These are phyloP conservation scores for Linum lewisii DNA, from an alignment of 345 rosid species.

Conservation along the genomic window DNA sequence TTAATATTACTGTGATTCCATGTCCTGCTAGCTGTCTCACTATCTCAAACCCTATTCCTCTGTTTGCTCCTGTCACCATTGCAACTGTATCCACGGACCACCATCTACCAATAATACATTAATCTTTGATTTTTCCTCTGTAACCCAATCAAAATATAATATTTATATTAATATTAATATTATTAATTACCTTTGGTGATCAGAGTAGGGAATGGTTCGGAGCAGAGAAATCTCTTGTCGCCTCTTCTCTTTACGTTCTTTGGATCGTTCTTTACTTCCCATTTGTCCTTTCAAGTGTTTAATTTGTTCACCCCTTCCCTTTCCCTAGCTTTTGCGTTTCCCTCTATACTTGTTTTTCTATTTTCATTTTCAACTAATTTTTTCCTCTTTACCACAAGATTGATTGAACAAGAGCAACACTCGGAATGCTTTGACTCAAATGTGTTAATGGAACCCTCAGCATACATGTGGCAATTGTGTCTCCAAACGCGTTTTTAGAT, in stretches of 20 bases:
- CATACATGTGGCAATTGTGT: too few relatives aligned
- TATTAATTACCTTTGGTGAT: conserved; percentile 61
- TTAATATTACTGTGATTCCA: conserved; percentile 63
- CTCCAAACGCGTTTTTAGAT: too few relatives aligned
- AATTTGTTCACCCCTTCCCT: too few relatives aligned
- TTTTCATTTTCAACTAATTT: too few relatives aligned
- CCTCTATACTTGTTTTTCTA: too few relatives aligned
- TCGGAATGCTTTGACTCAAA: too few relatives aligned
- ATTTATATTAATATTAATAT: too few relatives aligned
- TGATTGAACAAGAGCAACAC: too few relatives aligned
- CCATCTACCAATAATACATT: conserved; percentile 48
- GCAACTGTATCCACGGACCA: conserved; percentile 84
- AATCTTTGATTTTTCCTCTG: background rate
- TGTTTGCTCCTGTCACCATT: conserved; percentile 81
- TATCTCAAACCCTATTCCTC: conserved; percentile 94
- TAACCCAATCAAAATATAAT: background rate
- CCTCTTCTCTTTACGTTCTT: conserved; percentile 68
- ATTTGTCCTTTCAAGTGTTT: conserved; percentile 25
- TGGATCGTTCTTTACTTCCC: conserved; percentile 48
- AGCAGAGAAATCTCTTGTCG: conserved; percentile 78
- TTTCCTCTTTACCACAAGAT: too few relatives aligned
- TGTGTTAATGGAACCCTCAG: too few relatives aligned
- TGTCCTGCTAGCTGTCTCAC: conserved; percentile 81
- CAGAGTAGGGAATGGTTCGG: conserved; percentile 85
- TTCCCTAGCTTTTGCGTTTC: too few relatives aligned